A percentile compares a stretch with the other conserved stretches of the same genome.
Conservation (phyloP, 1,284 basidiomycete species). For the Phellinidium pouzarii region DNA sequence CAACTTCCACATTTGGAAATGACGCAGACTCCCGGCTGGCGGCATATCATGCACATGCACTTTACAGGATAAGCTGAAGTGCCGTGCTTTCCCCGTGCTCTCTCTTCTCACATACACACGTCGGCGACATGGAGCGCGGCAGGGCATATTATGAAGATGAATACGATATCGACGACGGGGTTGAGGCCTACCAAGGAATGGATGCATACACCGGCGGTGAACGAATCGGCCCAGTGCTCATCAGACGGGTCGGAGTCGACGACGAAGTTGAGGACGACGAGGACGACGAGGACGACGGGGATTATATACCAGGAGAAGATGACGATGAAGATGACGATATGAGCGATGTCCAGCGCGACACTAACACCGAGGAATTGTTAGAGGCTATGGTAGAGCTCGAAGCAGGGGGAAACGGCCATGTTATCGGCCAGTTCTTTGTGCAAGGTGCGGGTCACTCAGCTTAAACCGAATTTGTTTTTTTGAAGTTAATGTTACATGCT, state of each 20-base stretch:
- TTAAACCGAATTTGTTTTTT: too few species aligned
- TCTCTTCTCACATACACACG: not conserved
- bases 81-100: not conserved
- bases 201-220: conserved; percentile 16
- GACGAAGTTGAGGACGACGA: conserved; percentile 21
- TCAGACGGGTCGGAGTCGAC: conserved; percentile 13
- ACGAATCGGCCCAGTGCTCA: not conserved
- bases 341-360: not conserved
- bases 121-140: not conserved
- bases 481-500: too few species aligned
- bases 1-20: too few species aligned
- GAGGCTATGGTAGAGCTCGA: not conserved
- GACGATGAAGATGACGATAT: conserved; percentile 21
- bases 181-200: conserved; percentile 15
- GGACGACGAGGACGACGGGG: conserved; percentile 13
- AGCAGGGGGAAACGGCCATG: too few species aligned
- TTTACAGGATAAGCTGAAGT: not conserved
- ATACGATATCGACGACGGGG: conserved; percentile 11
- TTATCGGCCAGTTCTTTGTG: not conserved
- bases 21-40: too few species aligned
- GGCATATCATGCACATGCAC: conserved; percentile 2
- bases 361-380: too few species aligned
- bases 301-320: conserved; percentile 23
- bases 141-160: conserved; percentile 3
- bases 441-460: not conserved